A percentile compares a stretch with the other conserved stretches of the same genome.
These are phyloP conservation scores for Musa itinerans DNA, from an alignment of 176 grass and related monocot species.

Conservation along the genomic window DNA sequence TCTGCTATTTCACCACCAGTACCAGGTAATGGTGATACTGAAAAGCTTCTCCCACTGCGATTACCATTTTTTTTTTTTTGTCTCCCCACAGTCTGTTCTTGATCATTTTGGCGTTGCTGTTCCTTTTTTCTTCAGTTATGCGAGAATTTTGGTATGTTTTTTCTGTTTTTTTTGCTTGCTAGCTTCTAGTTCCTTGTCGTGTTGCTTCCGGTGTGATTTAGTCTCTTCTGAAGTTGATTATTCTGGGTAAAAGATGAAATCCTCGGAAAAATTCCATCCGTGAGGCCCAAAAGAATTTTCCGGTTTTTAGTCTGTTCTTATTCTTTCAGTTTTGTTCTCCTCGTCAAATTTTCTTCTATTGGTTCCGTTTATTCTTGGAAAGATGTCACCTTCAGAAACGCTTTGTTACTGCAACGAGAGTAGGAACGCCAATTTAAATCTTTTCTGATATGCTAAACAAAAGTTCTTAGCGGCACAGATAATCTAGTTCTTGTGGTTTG, in stretches of 20 bases:
- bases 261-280: neutral
- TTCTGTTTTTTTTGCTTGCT: neutral
- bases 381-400: neutral
- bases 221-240: neutral
- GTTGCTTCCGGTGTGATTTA: neutral
- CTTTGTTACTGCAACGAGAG: neutral
- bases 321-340: neutral
- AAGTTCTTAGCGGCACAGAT: neutral
- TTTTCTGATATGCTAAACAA: neutral
- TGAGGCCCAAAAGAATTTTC: neutral
- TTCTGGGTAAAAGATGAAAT: neutral
- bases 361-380: neutral
- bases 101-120: neutral
- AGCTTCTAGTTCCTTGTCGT: neutral
- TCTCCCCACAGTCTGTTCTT: neutral
- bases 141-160: neutral
- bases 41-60: neutral
- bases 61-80: constrained; percentile 6
- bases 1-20: neutral
- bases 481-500: neutral
- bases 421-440: neutral
- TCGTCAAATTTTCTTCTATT: neutral
- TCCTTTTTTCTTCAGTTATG: neutral
- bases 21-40: neutral
- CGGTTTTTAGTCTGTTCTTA: neutral